These are phyloP conservation scores for Crotalaria pallida DNA, from an alignment of 306 rosid genomes.

Conservation along the genomic window DNA sequence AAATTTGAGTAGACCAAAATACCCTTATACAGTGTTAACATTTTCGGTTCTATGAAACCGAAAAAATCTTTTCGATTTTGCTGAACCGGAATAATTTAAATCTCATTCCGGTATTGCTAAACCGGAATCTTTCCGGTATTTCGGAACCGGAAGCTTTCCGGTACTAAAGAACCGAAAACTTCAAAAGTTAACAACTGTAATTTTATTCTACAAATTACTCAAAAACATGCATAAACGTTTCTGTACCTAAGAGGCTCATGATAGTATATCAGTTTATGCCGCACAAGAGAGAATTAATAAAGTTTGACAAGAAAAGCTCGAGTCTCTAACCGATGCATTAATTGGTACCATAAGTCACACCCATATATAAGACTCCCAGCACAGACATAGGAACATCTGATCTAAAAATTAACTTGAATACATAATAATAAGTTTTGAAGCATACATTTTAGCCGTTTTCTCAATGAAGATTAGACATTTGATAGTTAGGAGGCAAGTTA, in stretches of 20 bases:
- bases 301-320: slow-evolving; percentile 24
- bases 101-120: no score
- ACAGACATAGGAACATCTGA: slow-evolving; percentile 7
- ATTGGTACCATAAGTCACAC: no score
- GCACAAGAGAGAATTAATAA: slow-evolving; percentile 8
- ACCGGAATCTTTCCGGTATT: no score
- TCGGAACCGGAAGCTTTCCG: no score
- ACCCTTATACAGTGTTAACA: no score
- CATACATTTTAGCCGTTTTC: slow-evolving; percentile 28
- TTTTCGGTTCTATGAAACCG: no score
- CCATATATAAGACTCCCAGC: slow-evolving; percentile 13
- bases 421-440: slow-evolving; percentile 21
- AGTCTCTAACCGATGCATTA: slow-evolving; percentile 19
- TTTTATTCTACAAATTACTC: slow-evolving; percentile 33
- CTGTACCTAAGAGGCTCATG: slow-evolving; percentile 29
- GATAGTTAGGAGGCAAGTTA: slow-evolving; percentile 59
- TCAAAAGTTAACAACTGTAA: slow-evolving; percentile 14
- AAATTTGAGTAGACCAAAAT: no score
- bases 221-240: slow-evolving; percentile 25
- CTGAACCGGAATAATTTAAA: no score
- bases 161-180: no score
- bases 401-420: slow-evolving; percentile 30
- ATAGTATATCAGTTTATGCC: slow-evolving; percentile 30
- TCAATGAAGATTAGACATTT: slow-evolving; percentile 50
- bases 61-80: no score